phyloP scores from a whole-genome alignment of 805 yeast species.

The Brettanomyces sp. region DNA sequence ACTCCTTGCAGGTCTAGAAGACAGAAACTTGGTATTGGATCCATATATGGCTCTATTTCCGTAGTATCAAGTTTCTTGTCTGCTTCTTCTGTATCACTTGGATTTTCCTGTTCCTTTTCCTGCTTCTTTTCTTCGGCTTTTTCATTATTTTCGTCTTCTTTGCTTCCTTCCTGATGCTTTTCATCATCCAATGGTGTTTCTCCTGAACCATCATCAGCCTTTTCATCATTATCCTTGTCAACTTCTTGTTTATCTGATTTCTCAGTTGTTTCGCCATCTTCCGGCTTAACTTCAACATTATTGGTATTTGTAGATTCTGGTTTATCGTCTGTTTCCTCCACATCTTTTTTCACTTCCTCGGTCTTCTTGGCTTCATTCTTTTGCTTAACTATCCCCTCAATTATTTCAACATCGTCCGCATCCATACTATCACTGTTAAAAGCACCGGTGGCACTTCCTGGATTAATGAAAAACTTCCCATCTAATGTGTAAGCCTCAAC shows the following conservation, averaged over 20 bases:
- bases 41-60: conserved; percentile 12
- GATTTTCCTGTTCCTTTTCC: conserved; percentile 12
- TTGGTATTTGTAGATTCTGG: background rate
- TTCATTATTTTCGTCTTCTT: conserved; percentile 11
- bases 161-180: conserved; percentile 14
- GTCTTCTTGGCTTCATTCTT: conserved; percentile 6
- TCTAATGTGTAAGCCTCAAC: conserved; percentile 91
- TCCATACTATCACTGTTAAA: conserved; percentile 55
- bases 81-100: conserved; percentile 11
- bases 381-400: conserved; percentile 24
- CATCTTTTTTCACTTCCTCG: background rate
- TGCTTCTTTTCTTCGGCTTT: conserved; percentile 7
- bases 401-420: conserved; percentile 37
- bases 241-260: background rate
- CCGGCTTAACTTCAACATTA: conserved; percentile 17
- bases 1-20: conserved; percentile 76
- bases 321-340: background rate
- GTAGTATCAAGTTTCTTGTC: conserved; percentile 6
- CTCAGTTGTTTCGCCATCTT: conserved; percentile 22
- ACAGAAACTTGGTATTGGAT: conserved; percentile 78
- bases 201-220: background rate
- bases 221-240: background rate
- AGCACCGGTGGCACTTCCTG: conserved; percentile 97
- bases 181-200: background rate
- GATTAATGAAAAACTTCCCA: conserved; percentile 89